A percentile compares a stretch with the other conserved stretches of the same genome.
Conservation (phyloP, 805 yeast genomes). For the Metschnikowia borealis region DNA sequence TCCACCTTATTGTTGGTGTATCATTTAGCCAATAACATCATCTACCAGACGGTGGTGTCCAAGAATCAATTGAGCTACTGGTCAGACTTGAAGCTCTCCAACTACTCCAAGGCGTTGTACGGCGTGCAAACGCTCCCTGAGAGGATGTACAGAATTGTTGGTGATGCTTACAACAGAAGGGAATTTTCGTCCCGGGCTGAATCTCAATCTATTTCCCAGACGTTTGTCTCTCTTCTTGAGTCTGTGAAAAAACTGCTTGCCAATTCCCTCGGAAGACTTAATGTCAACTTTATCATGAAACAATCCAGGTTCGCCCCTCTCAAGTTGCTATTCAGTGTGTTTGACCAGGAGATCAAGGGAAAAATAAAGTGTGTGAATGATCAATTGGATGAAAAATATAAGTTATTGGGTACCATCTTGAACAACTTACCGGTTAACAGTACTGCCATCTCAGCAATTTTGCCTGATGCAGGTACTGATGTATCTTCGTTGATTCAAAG, state of each 20-base stretch:
- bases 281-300: constrained; percentile 13
- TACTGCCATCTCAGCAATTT: constrained; percentile 4
- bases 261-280: constrained; percentile 6
- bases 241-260: constrained; percentile 6
- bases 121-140: constrained; percentile 34
- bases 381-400: constrained; percentile 23
- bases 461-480: constrained; percentile 3
- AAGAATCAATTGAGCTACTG: constrained; percentile 35
- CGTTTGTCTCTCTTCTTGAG: background rate
- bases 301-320: constrained; percentile 13
- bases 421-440: constrained; percentile 15
- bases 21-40: constrained; percentile 30
- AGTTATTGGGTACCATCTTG: constrained; percentile 24
- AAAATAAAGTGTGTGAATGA: constrained; percentile 20
- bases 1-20: constrained; percentile 21
- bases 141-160: constrained; percentile 8
- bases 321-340: constrained; percentile 19
- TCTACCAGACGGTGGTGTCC: constrained; percentile 30
- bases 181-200: background rate
- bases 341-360: constrained; percentile 25
- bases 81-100: constrained; percentile 26
- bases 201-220: background rate
- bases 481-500: constrained; percentile 4
- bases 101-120: constrained; percentile 25
- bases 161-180: constrained; percentile 3